Evolutionary conservation across 2,329 filamentous ascomycete genomes (phyloP).

Genomic region (Arthrobotrys musiformis): DNA sequence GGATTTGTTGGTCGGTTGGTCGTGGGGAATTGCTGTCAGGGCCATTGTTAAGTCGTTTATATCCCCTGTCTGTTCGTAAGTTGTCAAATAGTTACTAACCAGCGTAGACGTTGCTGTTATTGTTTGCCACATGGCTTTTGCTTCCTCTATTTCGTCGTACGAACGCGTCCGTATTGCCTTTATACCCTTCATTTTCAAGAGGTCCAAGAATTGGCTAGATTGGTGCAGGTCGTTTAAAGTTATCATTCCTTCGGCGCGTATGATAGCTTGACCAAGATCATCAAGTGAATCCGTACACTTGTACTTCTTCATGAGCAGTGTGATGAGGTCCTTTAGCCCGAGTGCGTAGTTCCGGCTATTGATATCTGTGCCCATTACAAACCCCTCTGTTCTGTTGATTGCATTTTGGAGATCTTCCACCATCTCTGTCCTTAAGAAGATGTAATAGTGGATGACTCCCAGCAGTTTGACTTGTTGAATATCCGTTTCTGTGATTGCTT

Average conservation of each 20-base stretch:
- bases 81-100: neutral
- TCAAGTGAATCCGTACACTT: neutral
- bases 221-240: neutral
- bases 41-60: neutral
- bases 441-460: neutral
- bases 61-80: neutral
- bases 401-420: neutral
- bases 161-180: neutral
- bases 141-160: neutral
- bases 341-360: neutral
- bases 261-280: neutral
- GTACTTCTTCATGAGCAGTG: neutral
- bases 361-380: neutral
- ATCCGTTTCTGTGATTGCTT: neutral
- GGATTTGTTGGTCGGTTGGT: neutral
- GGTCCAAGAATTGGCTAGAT: neutral
- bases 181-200: neutral
- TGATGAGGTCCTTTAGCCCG: neutral
- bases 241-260: neutral
- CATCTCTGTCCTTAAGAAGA: neutral
- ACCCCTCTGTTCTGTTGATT: neutral
- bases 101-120: neutral
- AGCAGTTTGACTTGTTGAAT: neutral
- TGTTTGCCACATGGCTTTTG: neutral
- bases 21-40: neutral